Base-by-base conservation (phyloP, 441 rosid genomes). In the Hypseocharis bilobata region DNA sequence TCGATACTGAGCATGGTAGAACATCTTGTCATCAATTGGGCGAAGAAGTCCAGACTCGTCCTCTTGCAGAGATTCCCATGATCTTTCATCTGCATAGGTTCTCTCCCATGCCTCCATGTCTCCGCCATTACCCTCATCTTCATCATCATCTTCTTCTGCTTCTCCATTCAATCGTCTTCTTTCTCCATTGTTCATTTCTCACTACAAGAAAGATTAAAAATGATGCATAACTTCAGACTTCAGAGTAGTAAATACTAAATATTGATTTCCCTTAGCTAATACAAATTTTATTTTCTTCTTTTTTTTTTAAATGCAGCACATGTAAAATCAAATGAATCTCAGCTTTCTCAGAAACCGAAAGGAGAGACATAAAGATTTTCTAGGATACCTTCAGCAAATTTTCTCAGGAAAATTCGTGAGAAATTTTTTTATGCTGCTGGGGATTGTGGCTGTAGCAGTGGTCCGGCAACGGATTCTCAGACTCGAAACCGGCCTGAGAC, bases 41-140 rank as follows among this genome's bases (percentile, higher is more conserved):
- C 88, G 87, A 65, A 89, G 88, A 20, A 85, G 76, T 0, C 96
- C 98, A 0, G 91, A 89, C 70, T 88, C 98, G 26, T 92, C 96
- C 73, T 92, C 98, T 76, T 92, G 89, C 25, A 89, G 71, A n/a
- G 85, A 77, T 61, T 92, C 96, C 96, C 93, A 92, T 0, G 98
- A 89, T 73, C 96, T 77, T 58, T 92, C 96, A 36, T 89, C 93
- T 0, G 88, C 83, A 56, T 89, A 92, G 60, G 80, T 65, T 78
- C 91, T 82, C 72, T 92, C 92, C 95, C 96, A 91, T 0, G 89
- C 88, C 52, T 84, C 89, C 52, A 78, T 77, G 23, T 84, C 92
- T 23, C 74, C 88, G 0, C 72, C 83, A 16, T 73, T 76, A 25
- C 72, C 56, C n/a, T 76, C 89, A 2, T 84, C 92, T 0, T 86